Evolutionary conservation across 2,329 filamentous ascomycete genomes (phyloP).

Genomic region (Talaromyces pinophilus): DNA sequence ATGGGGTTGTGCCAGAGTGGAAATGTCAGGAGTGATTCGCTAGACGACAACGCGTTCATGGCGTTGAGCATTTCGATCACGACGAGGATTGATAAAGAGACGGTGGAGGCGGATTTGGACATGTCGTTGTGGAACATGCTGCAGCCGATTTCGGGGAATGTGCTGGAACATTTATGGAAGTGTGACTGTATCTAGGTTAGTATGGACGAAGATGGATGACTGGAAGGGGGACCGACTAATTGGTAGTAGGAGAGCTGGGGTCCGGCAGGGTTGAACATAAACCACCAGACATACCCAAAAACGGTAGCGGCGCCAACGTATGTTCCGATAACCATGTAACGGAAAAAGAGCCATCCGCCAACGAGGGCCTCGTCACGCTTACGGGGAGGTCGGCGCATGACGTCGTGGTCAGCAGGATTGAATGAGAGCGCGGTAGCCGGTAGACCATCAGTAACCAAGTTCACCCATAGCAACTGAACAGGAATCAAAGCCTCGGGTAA

Average conservation of each 20-base stretch:
- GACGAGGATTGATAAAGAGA: constrained; percentile 86
- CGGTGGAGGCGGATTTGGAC: constrained; percentile 86
- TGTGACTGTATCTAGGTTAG: constrained; percentile 55
- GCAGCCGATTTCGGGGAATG: constrained; percentile 89
- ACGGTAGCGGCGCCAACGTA: constrained; percentile 96
- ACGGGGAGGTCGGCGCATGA: constrained; percentile 89
- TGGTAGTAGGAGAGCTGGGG: constrained; percentile 91
- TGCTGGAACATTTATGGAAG: constrained; percentile 87
- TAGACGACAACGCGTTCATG: constrained; percentile 95
- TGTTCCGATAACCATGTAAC: constrained; percentile 92
- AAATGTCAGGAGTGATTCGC: constrained; percentile 88
- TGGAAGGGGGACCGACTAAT: constrained; percentile 53
- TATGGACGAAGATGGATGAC: not conserved
- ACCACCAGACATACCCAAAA: constrained; percentile 99
- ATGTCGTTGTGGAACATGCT: constrained; percentile 85
- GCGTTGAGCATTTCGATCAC: constrained; percentile 99
- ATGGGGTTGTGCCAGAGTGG: constrained; percentile 99
- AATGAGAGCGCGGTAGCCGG: constrained; percentile 95
- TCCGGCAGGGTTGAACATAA: constrained; percentile 89
- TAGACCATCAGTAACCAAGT: constrained; percentile 94
- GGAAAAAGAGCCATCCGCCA: constrained; percentile 93
- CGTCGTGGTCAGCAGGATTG: constrained; percentile 97
- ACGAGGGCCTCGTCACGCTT: constrained; percentile 93
- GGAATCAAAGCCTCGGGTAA: constrained; percentile 98
- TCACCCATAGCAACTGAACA: constrained; percentile 97